Percentiles rank a stretch among this genome's conserved stretches.
These are phyloP conservation scores for Fusarium pseudograminearum DNA, from an alignment of 2,329 filamentous ascomycete genomes.

Conservation along the genomic window DNA sequence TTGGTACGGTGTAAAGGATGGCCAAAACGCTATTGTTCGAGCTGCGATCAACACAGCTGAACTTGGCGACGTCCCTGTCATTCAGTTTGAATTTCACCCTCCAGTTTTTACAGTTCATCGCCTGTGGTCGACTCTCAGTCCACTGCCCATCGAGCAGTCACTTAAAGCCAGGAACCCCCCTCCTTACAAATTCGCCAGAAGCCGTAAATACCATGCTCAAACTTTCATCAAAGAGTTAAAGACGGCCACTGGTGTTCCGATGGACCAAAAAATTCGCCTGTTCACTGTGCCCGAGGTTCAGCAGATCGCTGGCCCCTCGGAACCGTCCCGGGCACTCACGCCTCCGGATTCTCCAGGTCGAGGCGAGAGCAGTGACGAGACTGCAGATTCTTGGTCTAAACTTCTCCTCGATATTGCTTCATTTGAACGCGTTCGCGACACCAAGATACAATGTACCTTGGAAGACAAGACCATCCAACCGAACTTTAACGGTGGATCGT, in stretches of 20 bases:
- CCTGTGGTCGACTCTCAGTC: slow-evolving; percentile 72
- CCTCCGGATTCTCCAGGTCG: slow-evolving; percentile 57
- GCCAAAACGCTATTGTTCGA: slow-evolving; percentile 78
- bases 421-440: slow-evolving; percentile 60
- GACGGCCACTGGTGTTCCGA: slow-evolving; percentile 72
- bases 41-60: slow-evolving; percentile 81
- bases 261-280: slow-evolving; percentile 79
- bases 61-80: slow-evolving; percentile 67
- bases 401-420: slow-evolving; percentile 62
- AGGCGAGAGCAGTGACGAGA: slow-evolving; percentile 39
- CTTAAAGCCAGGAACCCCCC: slow-evolving; percentile 71
- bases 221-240: slow-evolving; percentile 84
- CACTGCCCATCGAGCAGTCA: slow-evolving; percentile 67
- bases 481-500: slow-evolving; percentile 81
- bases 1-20: slow-evolving; percentile 83
- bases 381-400: slow-evolving; percentile 55
- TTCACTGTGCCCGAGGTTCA: slow-evolving; percentile 71
- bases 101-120: slow-evolving; percentile 88
- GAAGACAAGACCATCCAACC: slow-evolving; percentile 76
- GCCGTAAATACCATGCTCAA: slow-evolving; percentile 75
- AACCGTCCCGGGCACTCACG: slow-evolving; percentile 53
- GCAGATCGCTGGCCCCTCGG: slow-evolving; percentile 51
- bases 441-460: slow-evolving; percentile 42
- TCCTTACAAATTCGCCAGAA: slow-evolving; percentile 76
- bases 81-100: slow-evolving; percentile 86